These are phyloP conservation scores for Saccharum officinarum DNA, from an alignment of 176 grass and related monocot species.

Conservation along the genomic window DNA sequence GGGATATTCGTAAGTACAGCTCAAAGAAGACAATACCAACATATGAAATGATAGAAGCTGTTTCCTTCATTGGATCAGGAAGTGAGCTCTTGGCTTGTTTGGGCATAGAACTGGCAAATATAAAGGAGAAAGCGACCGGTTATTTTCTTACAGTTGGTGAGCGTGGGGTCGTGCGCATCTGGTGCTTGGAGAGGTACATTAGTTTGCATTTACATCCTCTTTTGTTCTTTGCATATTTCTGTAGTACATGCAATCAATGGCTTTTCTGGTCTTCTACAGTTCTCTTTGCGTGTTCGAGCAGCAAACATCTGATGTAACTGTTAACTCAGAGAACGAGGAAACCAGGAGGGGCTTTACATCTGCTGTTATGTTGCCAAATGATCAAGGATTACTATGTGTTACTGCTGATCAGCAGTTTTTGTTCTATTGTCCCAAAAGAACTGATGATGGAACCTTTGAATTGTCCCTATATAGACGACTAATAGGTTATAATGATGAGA, in stretches of 20 bases:
- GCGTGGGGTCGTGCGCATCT: conserved; percentile 73
- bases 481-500: conserved; percentile 90
- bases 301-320: conserved; percentile 69
- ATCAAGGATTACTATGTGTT: conserved; percentile 71
- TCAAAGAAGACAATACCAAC: conserved; percentile 83
- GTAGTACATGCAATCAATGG: conserved; percentile 4
- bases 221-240: conserved; percentile 7
- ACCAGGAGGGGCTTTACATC: conserved; percentile 91
- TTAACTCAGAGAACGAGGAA: conserved; percentile 66
- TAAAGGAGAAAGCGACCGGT: conserved; percentile 33
- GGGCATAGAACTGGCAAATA: conserved; percentile 34
- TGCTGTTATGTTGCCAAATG: conserved; percentile 64
- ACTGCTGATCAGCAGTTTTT: conserved; percentile 96
- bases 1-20: conserved; percentile 70
- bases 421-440: conserved; percentile 62
- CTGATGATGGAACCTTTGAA: conserved; percentile 50
- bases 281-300: conserved; percentile 75
- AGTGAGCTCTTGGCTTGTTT: conserved; percentile 59
- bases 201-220: conserved; percentile 3
- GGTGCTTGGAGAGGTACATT: conserved; percentile 82
- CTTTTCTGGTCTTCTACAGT: conserved; percentile 56
- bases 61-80: conserved; percentile 65
- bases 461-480: conserved; percentile 76
- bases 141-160: conserved; percentile 97
- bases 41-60: conserved; percentile 93